Evolutionary conservation across 2,329 filamentous ascomycete genomes (phyloP).

Genomic region (Dichotomopilus funicola): DNA sequence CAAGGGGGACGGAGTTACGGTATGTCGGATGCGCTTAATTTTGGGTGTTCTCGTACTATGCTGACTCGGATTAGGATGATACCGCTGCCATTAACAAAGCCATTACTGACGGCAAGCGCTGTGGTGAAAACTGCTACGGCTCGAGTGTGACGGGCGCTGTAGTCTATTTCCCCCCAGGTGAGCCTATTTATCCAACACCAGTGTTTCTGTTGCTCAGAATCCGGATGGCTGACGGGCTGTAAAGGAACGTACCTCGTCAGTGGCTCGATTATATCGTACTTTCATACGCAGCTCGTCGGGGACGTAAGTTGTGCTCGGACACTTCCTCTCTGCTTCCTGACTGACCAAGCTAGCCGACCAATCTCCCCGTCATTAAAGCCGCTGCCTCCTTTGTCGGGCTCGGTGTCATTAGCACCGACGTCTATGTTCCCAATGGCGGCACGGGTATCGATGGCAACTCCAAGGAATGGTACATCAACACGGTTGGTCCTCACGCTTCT

Average conservation of each 20-base stretch:
- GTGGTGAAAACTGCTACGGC: background rate
- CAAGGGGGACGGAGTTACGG: background rate
- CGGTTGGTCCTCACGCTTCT: background rate
- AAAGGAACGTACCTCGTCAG: background rate
- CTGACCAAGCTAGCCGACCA: background rate
- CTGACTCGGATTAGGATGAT: background rate
- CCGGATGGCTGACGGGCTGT: background rate
- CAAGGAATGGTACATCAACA: slow-evolving; percentile 14
- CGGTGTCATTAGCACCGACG: slow-evolving; percentile 11
- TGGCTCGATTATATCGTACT: background rate
- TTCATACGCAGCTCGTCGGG: background rate
- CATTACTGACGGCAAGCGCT: background rate
- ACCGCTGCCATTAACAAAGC: background rate
- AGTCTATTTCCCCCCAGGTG: background rate
- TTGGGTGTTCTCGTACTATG: no score
- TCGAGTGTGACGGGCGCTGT: background rate
- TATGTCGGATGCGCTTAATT: background rate
- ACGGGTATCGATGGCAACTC: background rate
- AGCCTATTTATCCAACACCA: background rate
- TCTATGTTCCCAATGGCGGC: slow-evolving; percentile 6
- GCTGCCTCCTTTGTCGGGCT: slow-evolving; percentile 7
- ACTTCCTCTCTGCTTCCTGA: background rate
- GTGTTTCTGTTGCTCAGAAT: background rate
- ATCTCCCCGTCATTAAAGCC: background rate
- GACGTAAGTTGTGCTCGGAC: background rate